Evolutionary conservation across 2,329 filamentous ascomycete genomes (phyloP), one percentile per base, ranked within the genome.

Genomic region (Ceratocystiopsis brevicomis): DNA sequence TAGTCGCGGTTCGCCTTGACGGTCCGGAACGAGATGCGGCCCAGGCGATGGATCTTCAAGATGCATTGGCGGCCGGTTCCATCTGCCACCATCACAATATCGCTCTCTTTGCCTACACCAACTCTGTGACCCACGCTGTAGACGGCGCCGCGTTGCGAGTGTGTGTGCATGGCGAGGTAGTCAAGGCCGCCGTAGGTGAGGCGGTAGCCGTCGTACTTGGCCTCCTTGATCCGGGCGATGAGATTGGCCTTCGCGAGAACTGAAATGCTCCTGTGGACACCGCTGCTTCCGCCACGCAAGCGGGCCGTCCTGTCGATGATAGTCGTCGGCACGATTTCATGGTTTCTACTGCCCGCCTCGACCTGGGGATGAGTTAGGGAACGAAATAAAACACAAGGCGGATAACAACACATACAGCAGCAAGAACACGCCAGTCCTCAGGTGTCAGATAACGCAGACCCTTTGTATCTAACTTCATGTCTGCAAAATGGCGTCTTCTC

Each of bases 1-100:
- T 98, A 98, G 62, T 98, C 90, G 51, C 90, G 76, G 64, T 96
- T 96, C 25, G 82, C 78, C 63, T 94, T 94, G 56, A 98, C 88
- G 36, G 85, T 87, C 53, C 92, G 81, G 67, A 98, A 98, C 32
- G 87, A 95, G 54, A 98, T 94, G 54, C 90, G 80, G 39, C 90
- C 90, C 4, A 98, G 71, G 39, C 90, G 78, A 62, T 98, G 90
- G 54, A 98, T 94, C 65, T 98, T 98, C 51, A 98, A 71, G 15
- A 98, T 81, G 48, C 73, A 69, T 57, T 95, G 86, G 17, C 67
- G 66, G 45, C 85, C 86, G 6, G 69, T 71, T 42, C 85, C 70
- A 54, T 86, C 77, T 44, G 90, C 88, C 40, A 94, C 87, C 45
- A 96, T 79, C 60, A 92, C 82, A 56, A 98, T 96, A 57, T 98